Evolutionary conservation across 805 yeast species (phyloP).

Genomic region (Saturnispora mendoncae): DNA sequence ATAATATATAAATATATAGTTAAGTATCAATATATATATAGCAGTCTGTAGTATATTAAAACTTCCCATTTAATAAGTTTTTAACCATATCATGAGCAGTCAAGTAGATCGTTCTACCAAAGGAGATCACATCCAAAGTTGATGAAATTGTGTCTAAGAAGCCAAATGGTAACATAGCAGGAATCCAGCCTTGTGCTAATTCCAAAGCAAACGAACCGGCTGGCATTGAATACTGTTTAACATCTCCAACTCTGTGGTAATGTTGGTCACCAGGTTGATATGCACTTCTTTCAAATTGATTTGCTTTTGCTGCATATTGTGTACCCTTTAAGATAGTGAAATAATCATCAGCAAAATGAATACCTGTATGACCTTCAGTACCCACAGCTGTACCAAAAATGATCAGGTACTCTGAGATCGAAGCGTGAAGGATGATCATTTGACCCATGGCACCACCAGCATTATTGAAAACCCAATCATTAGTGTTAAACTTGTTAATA

Average conservation of each 20-base stretch:
- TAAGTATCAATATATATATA: neutral
- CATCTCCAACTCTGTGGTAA: constrained; percentile 61
- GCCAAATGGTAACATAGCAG: constrained; percentile 96
- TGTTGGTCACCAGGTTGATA: constrained; percentile 85
- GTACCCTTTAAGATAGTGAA: constrained; percentile 82
- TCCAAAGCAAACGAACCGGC: constrained; percentile 81
- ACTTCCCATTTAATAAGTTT: constrained; percentile 63
- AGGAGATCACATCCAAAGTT: constrained; percentile 68
- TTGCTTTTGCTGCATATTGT: constrained; percentile 64
- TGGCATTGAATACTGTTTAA: constrained; percentile 84
- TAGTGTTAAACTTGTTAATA: constrained; percentile 61
- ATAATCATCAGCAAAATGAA: constrained; percentile 95
- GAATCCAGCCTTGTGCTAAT: constrained; percentile 98
- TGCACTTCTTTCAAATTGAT: constrained; percentile 54
- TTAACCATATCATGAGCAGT: constrained; percentile 74
- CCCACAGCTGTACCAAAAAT: constrained; percentile 91
- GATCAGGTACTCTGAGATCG: constrained; percentile 85
- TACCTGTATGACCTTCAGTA: constrained; percentile 93
- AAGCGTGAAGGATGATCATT: constrained; percentile 92
- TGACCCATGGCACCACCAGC: constrained; percentile 99
- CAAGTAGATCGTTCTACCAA: constrained; percentile 57
- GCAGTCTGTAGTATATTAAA: constrained; percentile 29
- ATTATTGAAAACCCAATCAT: constrained; percentile 93
- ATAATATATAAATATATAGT: neutral
- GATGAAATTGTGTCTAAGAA: constrained; percentile 70